Percentiles rank a stretch among this genome's conserved stretches.
phyloP scores from a whole-genome alignment of 176 grass and related monocot genomes.

The Chrysopogon serrulatus region DNA sequence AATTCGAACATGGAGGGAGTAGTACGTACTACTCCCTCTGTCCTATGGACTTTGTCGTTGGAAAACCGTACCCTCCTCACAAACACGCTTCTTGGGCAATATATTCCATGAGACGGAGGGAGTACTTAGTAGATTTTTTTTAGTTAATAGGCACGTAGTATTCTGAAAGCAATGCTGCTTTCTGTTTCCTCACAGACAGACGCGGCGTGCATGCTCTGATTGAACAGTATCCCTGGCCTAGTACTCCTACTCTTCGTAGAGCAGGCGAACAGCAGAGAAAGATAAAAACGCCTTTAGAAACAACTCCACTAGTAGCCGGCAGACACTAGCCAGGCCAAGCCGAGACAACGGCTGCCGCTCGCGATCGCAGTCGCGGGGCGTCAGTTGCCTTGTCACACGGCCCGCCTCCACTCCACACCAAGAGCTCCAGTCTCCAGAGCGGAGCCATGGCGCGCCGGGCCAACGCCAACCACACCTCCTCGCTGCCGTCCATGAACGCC shows the following conservation, averaged over 20 bases:
- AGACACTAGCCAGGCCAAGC: neutral
- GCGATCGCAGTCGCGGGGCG: neutral
- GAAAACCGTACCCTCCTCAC: too few relatives aligned
- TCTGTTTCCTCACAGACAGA: neutral
- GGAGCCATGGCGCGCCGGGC: constrained; percentile 21
- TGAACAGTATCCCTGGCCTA: too few relatives aligned
- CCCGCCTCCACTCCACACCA: neutral
- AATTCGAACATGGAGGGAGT: too few relatives aligned
- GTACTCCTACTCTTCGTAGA: neutral
- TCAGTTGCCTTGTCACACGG: neutral
- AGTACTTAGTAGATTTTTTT: too few relatives aligned
- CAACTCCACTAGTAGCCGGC: neutral
- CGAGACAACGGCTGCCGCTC: neutral
- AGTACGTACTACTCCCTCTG: too few relatives aligned
- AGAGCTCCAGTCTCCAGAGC: too few relatives aligned
- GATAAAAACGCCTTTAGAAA: neutral
- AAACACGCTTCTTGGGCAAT: too few relatives aligned
- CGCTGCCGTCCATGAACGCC: neutral
- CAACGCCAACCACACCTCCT: constrained; percentile 49
- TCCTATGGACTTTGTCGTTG: too few relatives aligned
- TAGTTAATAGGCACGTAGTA: too few relatives aligned
- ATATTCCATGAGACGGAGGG: too few relatives aligned
- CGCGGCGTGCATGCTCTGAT: neutral
- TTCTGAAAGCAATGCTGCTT: neutral
- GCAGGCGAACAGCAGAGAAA: too few relatives aligned